A percentile compares a stretch with the other conserved stretches of the same genome.
Conservation (phyloP, 1,284 basidiomycete genomes). For the Apiotrichum domesticum region DNA sequence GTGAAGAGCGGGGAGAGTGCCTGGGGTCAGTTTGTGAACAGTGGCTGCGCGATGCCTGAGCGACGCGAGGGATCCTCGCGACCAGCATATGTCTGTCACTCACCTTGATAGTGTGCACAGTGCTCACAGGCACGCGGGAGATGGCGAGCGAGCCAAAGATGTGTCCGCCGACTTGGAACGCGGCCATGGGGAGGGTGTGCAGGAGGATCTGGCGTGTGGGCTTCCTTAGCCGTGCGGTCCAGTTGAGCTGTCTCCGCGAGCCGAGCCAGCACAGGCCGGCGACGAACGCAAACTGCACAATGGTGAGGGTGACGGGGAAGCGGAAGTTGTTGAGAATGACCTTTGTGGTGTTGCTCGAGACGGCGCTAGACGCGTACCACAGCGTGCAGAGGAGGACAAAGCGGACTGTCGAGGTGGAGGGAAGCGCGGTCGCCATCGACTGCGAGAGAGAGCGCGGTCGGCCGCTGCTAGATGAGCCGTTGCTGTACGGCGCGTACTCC, state of each 20-base stretch:
- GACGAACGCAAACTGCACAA: conserved; percentile 94
- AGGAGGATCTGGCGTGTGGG: conserved; percentile 68
- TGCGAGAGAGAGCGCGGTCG: neutral
- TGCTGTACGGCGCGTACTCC: neutral
- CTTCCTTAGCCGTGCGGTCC: conserved; percentile 52
- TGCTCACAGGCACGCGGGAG: conserved; percentile 90
- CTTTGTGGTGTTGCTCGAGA: conserved; percentile 48
- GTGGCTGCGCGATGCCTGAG: neutral
- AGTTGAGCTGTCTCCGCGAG: conserved; percentile 63
- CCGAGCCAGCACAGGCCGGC: conserved; percentile 73
- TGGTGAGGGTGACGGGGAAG: conserved; percentile 62
- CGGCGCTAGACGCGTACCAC: conserved; percentile 48
- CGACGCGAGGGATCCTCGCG: too few species aligned
- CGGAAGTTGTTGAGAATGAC: conserved; percentile 47
- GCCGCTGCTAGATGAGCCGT: neutral
- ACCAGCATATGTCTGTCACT: conserved; percentile 22
- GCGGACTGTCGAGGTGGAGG: conserved; percentile 32
- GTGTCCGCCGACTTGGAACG: conserved; percentile 89
- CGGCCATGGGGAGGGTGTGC: conserved; percentile 83
- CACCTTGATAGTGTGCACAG: conserved; percentile 98
- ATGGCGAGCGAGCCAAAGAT: conserved; percentile 96
- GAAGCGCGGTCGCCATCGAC: conserved; percentile 14
- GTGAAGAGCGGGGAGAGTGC: conserved; percentile 95
- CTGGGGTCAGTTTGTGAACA: conserved; percentile 49
- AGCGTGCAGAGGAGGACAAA: conserved; percentile 45